These are phyloP conservation scores for Hyaloperonospora brassicae DNA, from an alignment of 352 stramenopile genomes.

Conservation along the genomic window DNA sequence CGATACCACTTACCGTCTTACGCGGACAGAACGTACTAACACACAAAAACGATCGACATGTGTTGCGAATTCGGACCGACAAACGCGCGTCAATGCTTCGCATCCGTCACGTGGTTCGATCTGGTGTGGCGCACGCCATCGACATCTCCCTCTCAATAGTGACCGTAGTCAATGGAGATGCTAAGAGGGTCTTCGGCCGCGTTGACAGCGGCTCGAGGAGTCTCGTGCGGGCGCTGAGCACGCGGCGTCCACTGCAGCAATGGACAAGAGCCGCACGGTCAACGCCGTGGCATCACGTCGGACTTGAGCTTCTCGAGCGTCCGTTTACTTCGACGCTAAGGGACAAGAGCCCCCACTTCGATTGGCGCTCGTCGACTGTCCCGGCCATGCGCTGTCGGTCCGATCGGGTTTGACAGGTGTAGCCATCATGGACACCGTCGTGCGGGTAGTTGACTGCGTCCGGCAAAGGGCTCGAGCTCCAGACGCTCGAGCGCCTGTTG, in stretches of 20 bases:
- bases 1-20: too few species aligned
- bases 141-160: neutral
- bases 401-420: slow-evolving; percentile 98
- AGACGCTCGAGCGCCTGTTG: slow-evolving; percentile 97
- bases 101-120: too few species aligned
- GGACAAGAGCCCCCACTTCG: slow-evolving; percentile 76
- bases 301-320: slow-evolving; percentile 98
- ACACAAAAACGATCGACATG: too few species aligned
- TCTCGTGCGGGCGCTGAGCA: slow-evolving; percentile 93
- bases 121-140: too few species aligned
- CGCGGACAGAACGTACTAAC: too few species aligned
- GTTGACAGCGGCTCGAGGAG: slow-evolving; percentile 98
- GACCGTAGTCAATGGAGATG: slow-evolving; percentile 89
- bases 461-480: slow-evolving; percentile 95
- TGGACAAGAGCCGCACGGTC: slow-evolving; percentile 98
- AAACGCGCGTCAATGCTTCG: too few species aligned
- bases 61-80: too few species aligned
- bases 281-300: slow-evolving; percentile 95
- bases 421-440: slow-evolving; percentile 98
- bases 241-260: slow-evolving; percentile 95
- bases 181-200: slow-evolving; percentile 97
- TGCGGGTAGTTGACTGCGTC: slow-evolving; percentile 96
- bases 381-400: slow-evolving; percentile 97
- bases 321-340: slow-evolving; percentile 42
- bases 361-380: slow-evolving; percentile 93